phyloP scores from a whole-genome alignment of 2,329 filamentous ascomycete genomes.

The Epichloe sp. region DNA sequence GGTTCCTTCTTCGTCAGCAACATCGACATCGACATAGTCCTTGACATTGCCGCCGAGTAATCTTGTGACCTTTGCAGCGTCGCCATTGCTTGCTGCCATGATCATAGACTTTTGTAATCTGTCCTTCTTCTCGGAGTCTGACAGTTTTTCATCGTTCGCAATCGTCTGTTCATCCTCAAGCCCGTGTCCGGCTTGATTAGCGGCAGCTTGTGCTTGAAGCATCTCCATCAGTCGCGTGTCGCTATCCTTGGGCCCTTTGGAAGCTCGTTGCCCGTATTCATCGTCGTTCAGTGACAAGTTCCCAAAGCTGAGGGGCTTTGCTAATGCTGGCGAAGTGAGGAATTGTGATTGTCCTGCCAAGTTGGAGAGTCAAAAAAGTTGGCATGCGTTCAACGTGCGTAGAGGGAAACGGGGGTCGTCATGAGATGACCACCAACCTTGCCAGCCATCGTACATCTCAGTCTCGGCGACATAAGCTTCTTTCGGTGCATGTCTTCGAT shows the following conservation, averaged over 20 bases:
- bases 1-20: constrained; percentile 84
- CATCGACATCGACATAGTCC: constrained; percentile 70
- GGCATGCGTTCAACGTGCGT: background rate
- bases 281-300: constrained; percentile 73
- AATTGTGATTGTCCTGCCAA: constrained; percentile 82
- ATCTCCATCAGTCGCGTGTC: constrained; percentile 88
- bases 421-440: constrained; percentile 42
- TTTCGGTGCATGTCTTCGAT: constrained; percentile 57
- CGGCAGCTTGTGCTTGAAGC: constrained; percentile 82
- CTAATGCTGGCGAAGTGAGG: constrained; percentile 70
- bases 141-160: constrained; percentile 58
- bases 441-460: constrained; percentile 98
- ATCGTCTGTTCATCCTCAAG: constrained; percentile 73
- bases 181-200: constrained; percentile 59
- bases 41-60: constrained; percentile 64
- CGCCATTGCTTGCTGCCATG: constrained; percentile 94
- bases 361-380: constrained; percentile 11
- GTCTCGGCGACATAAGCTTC: constrained; percentile 62
- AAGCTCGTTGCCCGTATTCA: constrained; percentile 51
- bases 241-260: constrained; percentile 53
- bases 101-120: constrained; percentile 78
- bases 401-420: background rate
- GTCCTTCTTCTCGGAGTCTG: constrained; percentile 63
- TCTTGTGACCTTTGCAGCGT: constrained; percentile 65
- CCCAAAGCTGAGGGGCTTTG: constrained; percentile 70